A percentile compares a stretch with the other conserved stretches of the same genome.
Evolutionary conservation across 257 asterid genomes (phyloP).

Genomic region (Fraxinus cuspidata): DNA sequence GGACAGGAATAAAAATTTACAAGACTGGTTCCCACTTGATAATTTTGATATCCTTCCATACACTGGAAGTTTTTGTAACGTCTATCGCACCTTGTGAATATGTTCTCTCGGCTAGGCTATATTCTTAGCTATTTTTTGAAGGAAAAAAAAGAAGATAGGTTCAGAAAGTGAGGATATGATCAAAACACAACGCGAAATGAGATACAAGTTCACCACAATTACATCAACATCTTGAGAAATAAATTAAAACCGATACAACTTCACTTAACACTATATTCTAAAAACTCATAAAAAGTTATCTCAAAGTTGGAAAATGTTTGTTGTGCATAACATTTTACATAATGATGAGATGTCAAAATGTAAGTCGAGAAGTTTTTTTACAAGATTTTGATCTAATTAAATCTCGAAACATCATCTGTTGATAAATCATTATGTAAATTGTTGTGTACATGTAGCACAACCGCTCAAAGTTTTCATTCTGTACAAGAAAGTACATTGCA

Average conservation of each 20-base stretch:
- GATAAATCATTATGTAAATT: too few species aligned
- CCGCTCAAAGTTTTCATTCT: neutral
- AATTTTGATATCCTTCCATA: slow-evolving; percentile 3
- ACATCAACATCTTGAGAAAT: neutral
- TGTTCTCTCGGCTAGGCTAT: neutral
- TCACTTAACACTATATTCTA: neutral
- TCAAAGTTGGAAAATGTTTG: too few species aligned
- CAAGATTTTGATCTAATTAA: too few species aligned
- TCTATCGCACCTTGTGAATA: neutral
- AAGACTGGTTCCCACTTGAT: neutral
- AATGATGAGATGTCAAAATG: too few species aligned
- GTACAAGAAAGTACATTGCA: neutral
- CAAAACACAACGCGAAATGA: neutral
- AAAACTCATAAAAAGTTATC: neutral
- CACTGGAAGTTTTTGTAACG: neutral
- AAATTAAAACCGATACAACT: neutral
- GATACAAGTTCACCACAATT: neutral
- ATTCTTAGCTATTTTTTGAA: neutral
- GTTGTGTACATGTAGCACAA: too few species aligned
- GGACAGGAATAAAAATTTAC: slow-evolving; percentile 3
- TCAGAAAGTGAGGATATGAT: neutral
- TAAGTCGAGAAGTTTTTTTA: too few species aligned
- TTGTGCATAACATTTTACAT: too few species aligned
- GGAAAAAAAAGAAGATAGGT: neutral
- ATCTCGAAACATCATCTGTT: too few species aligned